phyloP scores from a whole-genome alignment of 1,284 basidiomycete species.

The Boletellus deceptivus region DNA sequence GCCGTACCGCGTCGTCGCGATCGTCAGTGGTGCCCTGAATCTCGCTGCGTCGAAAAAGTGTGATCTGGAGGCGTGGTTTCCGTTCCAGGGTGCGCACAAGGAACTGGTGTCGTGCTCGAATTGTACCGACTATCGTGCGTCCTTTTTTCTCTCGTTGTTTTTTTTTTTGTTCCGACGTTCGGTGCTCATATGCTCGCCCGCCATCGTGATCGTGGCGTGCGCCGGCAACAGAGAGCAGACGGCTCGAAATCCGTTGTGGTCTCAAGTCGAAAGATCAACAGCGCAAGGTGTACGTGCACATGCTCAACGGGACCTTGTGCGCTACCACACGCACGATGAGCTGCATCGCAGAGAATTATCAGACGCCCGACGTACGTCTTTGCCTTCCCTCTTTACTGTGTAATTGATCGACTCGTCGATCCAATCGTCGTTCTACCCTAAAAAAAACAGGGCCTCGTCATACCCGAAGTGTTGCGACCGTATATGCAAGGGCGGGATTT shows the following conservation, averaged over 20 bases:
- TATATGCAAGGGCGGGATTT: constrained; percentile 98
- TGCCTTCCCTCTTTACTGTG: not conserved
- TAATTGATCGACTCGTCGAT: not conserved
- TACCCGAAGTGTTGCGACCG: constrained; percentile 86
- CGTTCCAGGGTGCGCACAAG: constrained; percentile 95
- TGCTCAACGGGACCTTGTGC: constrained; percentile 97
- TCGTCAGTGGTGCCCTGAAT: constrained; percentile 95
- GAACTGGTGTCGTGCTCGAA: constrained; percentile 92
- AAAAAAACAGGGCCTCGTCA: constrained; percentile 68
- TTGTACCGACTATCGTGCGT: constrained; percentile 93
- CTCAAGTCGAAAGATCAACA: constrained; percentile 84
- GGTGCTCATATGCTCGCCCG: not conserved
- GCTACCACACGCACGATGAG: constrained; percentile 96
- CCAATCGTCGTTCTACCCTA: too few species aligned
- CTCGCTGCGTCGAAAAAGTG: constrained; percentile 97
- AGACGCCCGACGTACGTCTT: constrained; percentile 81
- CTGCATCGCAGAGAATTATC: constrained; percentile 98
- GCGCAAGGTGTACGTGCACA: constrained; percentile 92
- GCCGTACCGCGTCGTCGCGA: constrained; percentile 92
- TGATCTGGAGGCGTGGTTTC: constrained; percentile 99
- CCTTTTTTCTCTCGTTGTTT: not conserved
- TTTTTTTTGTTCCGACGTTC: not conserved
- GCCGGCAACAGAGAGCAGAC: constrained; percentile 69
- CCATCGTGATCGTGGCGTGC: too few species aligned
- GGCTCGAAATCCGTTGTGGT: constrained; percentile 88